Conservation (phyloP, 306 rosid species). For the Lagenaria siceraria region DNA sequence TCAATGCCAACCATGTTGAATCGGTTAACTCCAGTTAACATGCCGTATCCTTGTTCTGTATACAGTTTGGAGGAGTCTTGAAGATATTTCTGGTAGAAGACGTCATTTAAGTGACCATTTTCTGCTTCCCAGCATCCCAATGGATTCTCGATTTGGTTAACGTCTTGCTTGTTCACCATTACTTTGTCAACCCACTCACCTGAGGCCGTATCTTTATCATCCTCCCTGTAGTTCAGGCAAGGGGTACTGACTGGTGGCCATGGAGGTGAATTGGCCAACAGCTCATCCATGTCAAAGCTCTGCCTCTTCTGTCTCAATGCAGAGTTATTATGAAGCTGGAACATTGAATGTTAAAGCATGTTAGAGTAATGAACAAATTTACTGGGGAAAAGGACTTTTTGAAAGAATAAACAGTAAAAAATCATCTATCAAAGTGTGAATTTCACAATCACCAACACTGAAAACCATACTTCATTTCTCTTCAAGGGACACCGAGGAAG, state of each 20-base stretch:
- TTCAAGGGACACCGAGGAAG: not conserved
- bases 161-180: slow-evolving; percentile 91
- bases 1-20: slow-evolving; percentile 51
- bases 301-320: slow-evolving; percentile 41
- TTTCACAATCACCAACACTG: not conserved
- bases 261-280: slow-evolving; percentile 65
- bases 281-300: slow-evolving; percentile 80
- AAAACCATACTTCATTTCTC: not conserved
- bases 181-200: slow-evolving; percentile 97
- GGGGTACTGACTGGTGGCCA: slow-evolving; percentile 77
- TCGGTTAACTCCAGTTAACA: slow-evolving; percentile 47
- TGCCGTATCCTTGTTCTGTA: slow-evolving; percentile 47
- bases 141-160: slow-evolving; percentile 35
- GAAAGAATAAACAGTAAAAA: not conserved
- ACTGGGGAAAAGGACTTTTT: not conserved
- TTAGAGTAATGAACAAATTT: not conserved
- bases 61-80: slow-evolving; percentile 62
- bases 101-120: slow-evolving; percentile 48
- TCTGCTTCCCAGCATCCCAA: slow-evolving; percentile 69
- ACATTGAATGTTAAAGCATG: not conserved
- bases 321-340: slow-evolving; percentile 49
- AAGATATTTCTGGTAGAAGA: slow-evolving; percentile 72
- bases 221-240: slow-evolving; percentile 47
- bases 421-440: not conserved
- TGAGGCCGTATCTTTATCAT: slow-evolving; percentile 52